Base-by-base conservation (phyloP, 2,329 filamentous ascomycete genomes). In the Cryphonectria radicalis region DNA sequence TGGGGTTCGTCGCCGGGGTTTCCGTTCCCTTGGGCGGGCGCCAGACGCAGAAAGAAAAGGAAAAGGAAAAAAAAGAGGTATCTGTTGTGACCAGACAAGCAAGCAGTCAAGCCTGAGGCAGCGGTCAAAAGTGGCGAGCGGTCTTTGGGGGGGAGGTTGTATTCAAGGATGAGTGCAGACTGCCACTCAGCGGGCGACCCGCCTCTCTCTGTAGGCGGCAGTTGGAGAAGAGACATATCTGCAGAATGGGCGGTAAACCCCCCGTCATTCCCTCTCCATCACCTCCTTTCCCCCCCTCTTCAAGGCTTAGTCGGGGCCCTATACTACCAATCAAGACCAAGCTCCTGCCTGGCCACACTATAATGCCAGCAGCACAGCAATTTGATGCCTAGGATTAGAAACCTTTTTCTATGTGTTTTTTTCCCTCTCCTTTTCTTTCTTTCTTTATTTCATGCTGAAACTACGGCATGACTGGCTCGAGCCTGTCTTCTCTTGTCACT, bases 11-110 rank as follows among this genome's bases (percentile, higher is more conserved):
- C 40, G 62, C 37, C 35, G 62, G 62, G 40, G 11, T 46, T 28
- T 32, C 62, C 62, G 62, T 28, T 43, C 60, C 42, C 62, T 46
- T 46, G n/a, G 25, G 14, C n/a, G 62, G 62, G 62, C 35, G 40
- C 62, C n/a, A 43, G 37, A 46, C 25, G 62, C 32, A 32, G 32
- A 4, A 32, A 32, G 3, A 32, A 32, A 28, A 28, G n/a, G n/a
- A 28, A 28, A 28, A 28, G 28, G 28, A 3, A 32, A 32, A 28
- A 28, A n/a, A 64, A 64, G 25, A 40, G 62, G n/a, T 64, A 13
- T 64, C 42, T 64, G 62, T 64, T 40, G 40, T 43, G 40, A 32
- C 22, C 25, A 65, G 22, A 53, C 43, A 53, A 46, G 8, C 25
- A 53, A 53, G 50, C 28, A 37, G 17, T 42, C 43, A 43, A 65